Conservation (phyloP, 345 rosid species). For the Clarkia xantiana region DNA sequence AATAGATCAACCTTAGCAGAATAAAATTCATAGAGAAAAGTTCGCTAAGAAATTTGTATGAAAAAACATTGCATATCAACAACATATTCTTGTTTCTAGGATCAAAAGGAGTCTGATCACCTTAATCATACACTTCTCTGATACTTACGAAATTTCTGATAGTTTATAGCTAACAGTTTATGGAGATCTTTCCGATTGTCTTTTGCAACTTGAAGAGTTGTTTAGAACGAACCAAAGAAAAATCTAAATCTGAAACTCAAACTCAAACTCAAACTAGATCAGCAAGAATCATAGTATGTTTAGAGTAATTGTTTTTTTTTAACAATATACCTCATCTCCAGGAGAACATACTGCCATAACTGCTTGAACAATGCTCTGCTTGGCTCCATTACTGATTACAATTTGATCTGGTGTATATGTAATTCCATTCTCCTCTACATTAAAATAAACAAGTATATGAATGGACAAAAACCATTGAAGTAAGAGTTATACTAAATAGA, state of each 20-base stretch:
- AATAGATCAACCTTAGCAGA: no score
- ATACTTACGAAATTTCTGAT: no score
- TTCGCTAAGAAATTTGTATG: no score
- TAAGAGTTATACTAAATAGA: background rate
- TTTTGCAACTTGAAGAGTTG: no score
- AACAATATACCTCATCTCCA: constrained; percentile 92
- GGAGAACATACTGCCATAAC: constrained; percentile 87
- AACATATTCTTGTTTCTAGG: no score
- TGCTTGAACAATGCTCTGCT: constrained; percentile 71
- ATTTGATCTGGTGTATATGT: constrained; percentile 72
- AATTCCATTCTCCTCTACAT: constrained; percentile 75
- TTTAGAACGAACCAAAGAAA: background rate
- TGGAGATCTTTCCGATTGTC: no score
- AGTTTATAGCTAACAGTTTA: no score
- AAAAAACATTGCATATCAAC: no score
- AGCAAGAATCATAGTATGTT: background rate
- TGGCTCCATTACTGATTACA: constrained; percentile 93
- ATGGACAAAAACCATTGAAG: background rate
- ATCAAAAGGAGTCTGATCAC: no score
- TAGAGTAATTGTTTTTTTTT: background rate
- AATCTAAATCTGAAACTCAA: background rate
- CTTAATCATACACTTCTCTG: no score
- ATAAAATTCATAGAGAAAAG: no score
- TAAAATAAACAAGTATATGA: background rate
- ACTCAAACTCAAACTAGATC: no score